Evolutionary conservation across 2,329 filamentous ascomycete genomes (phyloP), one percentile per base, ranked within the genome.

Genomic region (Alternaria sp.): DNA sequence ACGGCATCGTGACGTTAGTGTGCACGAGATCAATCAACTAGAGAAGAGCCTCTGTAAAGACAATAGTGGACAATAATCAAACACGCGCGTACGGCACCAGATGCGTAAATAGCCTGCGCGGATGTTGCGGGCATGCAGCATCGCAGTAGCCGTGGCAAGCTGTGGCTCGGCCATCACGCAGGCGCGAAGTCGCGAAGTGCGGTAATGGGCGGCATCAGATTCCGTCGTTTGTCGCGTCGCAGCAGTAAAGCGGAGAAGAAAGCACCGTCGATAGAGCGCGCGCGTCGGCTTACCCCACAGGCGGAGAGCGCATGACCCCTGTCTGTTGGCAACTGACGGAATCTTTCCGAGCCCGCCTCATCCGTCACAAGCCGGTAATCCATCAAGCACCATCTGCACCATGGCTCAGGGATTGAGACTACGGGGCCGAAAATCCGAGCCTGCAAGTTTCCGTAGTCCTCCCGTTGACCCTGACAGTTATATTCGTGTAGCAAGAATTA

Each of bases 1-100:
- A 84, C 68, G 89, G 89, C 89, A 92, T 92, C 45, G 66, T 80
- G 77, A 54, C 68, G 61, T 73, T 68, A n/a, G 60, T 68, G 60
- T 72, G 20, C 4, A 46, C 8, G 30, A 12, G 41, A 33, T 75
- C 73, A 55, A 64, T 58, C 64, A 72, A 74, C 58, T 75, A 61
- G 50, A 72, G 71, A 20, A 76, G 68, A 64, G 75, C 76, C 37
- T 71, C 58, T 58, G 69, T 21, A 71, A 79, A 59, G 75, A 65
- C n/a, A 66, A 67, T n/a, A 75, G 49, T 15, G 55, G n/a, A 60
- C 67, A 72, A 57, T 68, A 74, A n/a, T 71, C 69, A 14, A 68
- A 51, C 26, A 12, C 30, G 50, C 44, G 41, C 55, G 43, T 28
- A 41, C 5, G 55, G 30, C 26, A 23, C 20, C 23, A 15, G 8